Conservation (phyloP, 352 stramenopile species). For the Globisporangium yorkense region DNA sequence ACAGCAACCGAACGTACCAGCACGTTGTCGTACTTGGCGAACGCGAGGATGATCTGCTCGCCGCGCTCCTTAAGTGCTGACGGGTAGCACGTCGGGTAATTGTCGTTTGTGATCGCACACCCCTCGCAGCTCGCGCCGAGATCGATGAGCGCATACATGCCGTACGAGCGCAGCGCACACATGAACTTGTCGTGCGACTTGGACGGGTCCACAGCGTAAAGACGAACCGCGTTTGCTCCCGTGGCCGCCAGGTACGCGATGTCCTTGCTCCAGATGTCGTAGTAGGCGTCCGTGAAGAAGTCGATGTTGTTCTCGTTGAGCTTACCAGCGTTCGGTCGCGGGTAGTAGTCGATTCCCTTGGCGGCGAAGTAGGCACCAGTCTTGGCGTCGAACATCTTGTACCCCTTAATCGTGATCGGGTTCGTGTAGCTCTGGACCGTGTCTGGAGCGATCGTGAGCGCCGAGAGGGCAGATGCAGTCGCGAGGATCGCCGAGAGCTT, state of each 20-base stretch:
- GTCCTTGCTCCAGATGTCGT: constrained; percentile 60
- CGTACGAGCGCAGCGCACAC: constrained; percentile 61
- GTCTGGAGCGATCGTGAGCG: background rate
- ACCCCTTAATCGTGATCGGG: constrained; percentile 49
- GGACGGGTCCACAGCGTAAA: constrained; percentile 81
- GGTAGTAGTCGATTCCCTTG: constrained; percentile 86
- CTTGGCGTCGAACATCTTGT: constrained; percentile 76
- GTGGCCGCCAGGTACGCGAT: constrained; percentile 53
- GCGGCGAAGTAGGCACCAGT: constrained; percentile 66
- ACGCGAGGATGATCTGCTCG: constrained; percentile 70
- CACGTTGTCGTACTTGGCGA: constrained; percentile 84
- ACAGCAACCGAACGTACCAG: constrained; percentile 17
- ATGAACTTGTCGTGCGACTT: constrained; percentile 86
- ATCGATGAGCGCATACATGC: constrained; percentile 78
- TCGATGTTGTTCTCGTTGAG: constrained; percentile 72
- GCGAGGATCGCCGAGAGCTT: constrained; percentile 3
- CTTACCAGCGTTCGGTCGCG: constrained; percentile 70
- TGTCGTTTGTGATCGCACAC: constrained; percentile 50
- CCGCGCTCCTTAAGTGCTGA: constrained; percentile 55
- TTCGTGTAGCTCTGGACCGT: constrained; percentile 25
- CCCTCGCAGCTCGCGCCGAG: constrained; percentile 41
- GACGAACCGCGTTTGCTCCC: constrained; percentile 75
- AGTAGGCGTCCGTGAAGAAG: constrained; percentile 78
- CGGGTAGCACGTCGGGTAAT: constrained; percentile 52
- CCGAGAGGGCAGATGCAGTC: background rate